A percentile compares a stretch with the other conserved stretches of the same genome.
phyloP scores from a whole-genome alignment of 2,329 filamentous ascomycete genomes.

The Bipolaris zeicola region DNA sequence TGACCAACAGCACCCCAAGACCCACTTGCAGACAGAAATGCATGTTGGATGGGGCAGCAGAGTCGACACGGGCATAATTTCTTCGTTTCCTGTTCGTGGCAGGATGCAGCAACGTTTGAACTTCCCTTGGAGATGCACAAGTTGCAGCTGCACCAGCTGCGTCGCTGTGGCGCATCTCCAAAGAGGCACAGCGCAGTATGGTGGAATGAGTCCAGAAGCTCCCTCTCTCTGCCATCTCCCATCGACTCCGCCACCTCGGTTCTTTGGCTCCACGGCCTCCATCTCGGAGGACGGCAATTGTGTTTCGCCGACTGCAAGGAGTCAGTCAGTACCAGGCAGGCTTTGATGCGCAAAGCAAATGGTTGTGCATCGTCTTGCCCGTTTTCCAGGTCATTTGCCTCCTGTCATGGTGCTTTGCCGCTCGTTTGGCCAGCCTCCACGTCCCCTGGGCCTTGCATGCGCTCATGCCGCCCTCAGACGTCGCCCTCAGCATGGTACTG shows the following conservation, averaged over 20 bases:
- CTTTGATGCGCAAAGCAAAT: constrained; percentile 17
- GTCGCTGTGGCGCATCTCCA: constrained; percentile 1
- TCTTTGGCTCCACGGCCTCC: constrained; percentile 11
- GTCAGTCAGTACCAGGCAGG: constrained; percentile 12
- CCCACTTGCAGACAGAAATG: not conserved
- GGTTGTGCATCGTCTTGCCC: constrained; percentile 12
- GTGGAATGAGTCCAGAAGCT: constrained; percentile 13
- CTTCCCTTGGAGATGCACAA: constrained; percentile 8
- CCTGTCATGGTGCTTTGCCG: constrained; percentile 1
- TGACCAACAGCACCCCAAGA: not conserved
- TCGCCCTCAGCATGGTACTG: constrained; percentile 20
- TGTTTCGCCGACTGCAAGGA: constrained; percentile 34
- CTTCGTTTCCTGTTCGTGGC: constrained; percentile 7
- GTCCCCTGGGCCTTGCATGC: constrained; percentile 16
- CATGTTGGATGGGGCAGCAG: not conserved
- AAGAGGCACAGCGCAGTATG: not conserved
- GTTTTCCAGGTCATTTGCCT: constrained; percentile 15
- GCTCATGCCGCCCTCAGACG: constrained; percentile 6
- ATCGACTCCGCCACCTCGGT: constrained; percentile 19
- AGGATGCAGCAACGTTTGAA: constrained; percentile 14
- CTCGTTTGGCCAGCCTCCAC: not conserved
- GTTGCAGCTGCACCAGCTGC: constrained; percentile 13
- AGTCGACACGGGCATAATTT: not conserved
- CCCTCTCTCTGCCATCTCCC: constrained; percentile 3
- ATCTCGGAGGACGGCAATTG: constrained; percentile 30